A percentile compares a stretch with the other conserved stretches of the same genome.
phyloP scores from a whole-genome alignment of 1,284 basidiomycete genomes.

The Singerocomus rubriflavus region DNA sequence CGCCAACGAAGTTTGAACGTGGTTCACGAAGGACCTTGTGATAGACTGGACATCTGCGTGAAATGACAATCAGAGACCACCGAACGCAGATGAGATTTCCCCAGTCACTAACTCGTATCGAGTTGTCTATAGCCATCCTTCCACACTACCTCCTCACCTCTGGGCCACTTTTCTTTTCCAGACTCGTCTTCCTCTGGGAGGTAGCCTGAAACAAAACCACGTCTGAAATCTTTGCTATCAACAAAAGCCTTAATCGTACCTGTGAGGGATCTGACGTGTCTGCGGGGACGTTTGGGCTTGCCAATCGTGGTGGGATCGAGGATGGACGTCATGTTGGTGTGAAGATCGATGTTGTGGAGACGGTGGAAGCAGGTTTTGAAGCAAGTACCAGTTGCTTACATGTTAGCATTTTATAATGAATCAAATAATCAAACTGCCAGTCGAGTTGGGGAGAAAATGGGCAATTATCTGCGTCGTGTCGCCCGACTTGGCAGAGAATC shows the following conservation, averaged over 20 bases:
- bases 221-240: neutral
- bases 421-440: neutral
- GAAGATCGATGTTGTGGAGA: neutral
- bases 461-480: neutral
- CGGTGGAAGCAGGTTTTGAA: slow-evolving; percentile 1
- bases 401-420: no score
- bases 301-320: slow-evolving; percentile 69
- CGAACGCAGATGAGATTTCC: neutral
- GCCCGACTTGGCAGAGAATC: neutral
- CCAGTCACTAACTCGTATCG: slow-evolving; percentile 48
- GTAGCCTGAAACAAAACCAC: slow-evolving; percentile 48
- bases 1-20: slow-evolving; percentile 84
- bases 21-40: slow-evolving; percentile 78
- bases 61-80: slow-evolving; percentile 1
- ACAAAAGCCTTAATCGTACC: slow-evolving; percentile 37
- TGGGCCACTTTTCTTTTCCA: slow-evolving; percentile 82
- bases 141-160: slow-evolving; percentile 80
- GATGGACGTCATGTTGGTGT: slow-evolving; percentile 41
- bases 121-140: slow-evolving; percentile 61
- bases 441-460: slow-evolving; percentile 1
- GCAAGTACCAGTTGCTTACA: no score
- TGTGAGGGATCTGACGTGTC: slow-evolving; percentile 73
- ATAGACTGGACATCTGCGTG: slow-evolving; percentile 59
- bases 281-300: slow-evolving; percentile 52
- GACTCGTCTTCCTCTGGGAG: slow-evolving; percentile 68